These are phyloP conservation scores for Protomyces pachydermus DNA, from an alignment of 1,139 yeast species.

Conservation along the genomic window DNA sequence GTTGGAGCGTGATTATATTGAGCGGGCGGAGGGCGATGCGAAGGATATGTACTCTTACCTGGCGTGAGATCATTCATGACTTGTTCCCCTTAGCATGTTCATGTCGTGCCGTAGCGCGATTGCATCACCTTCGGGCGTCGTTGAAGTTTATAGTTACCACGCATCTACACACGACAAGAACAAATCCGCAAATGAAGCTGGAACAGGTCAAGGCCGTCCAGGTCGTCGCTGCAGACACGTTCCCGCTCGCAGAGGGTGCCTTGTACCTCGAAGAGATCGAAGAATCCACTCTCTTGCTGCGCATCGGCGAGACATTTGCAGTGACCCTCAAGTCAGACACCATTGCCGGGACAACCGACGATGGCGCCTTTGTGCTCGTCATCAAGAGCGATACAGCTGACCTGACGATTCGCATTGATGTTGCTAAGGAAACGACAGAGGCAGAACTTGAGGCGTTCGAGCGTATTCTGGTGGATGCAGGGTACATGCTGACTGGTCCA, in stretches of 20 bases:
- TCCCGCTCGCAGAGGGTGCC: constrained; percentile 8
- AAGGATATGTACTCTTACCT: constrained; percentile 69
- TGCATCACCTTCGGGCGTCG: too few relatives aligned
- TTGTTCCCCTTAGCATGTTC: background rate
- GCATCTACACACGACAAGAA: too few relatives aligned
- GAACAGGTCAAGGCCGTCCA: background rate
- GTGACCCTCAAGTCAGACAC: constrained; percentile 9
- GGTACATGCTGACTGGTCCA: constrained; percentile 12
- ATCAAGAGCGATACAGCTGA: background rate
- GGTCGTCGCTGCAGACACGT: constrained; percentile 13
- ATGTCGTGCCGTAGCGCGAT: background rate
- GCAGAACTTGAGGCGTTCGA: constrained; percentile 15
- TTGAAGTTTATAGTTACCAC: too few relatives aligned
- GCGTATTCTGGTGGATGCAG: constrained; percentile 6
- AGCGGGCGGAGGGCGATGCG: constrained; percentile 56
- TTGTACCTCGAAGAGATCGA: constrained; percentile 5
- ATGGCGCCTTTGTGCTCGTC: constrained; percentile 12
- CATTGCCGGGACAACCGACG: constrained; percentile 22
- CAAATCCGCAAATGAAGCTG: background rate
- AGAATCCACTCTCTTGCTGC: background rate
- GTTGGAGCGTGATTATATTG: constrained; percentile 80
- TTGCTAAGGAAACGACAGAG: background rate
- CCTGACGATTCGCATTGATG: background rate
- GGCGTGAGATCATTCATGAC: constrained; percentile 45
- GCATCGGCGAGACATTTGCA: constrained; percentile 7